Conservation (phyloP, 2,329 filamentous ascomycete species). For the Colletotrichum sp. region DNA sequence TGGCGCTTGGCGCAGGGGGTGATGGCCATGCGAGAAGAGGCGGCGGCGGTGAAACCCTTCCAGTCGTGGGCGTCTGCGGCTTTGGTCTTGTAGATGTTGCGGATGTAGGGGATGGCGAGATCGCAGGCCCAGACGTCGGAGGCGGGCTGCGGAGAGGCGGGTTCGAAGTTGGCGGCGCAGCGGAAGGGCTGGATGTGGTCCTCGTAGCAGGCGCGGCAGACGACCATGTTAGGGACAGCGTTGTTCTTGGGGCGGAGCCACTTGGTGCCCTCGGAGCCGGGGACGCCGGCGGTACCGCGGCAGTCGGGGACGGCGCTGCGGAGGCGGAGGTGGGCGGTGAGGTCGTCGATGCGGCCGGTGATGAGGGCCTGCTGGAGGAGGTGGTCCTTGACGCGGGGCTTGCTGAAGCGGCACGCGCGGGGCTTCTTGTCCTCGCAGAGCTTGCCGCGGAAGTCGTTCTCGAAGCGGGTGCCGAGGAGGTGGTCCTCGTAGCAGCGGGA, state of each 20-base stretch:
- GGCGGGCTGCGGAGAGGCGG: conserved; percentile 24
- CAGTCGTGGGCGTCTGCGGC: conserved; percentile 29
- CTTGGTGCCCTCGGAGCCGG: conserved; percentile 28
- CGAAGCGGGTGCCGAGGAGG: conserved; percentile 34
- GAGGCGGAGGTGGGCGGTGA: conserved; percentile 33
- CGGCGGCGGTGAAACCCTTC: conserved; percentile 35
- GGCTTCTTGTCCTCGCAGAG: conserved; percentile 27
- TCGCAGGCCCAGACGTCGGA: conserved; percentile 40
- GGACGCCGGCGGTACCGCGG: conserved; percentile 26
- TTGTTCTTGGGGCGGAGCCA: conserved; percentile 35
- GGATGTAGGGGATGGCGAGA: conserved; percentile 32
- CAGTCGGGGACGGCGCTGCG: conserved; percentile 31
- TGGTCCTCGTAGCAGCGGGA: conserved; percentile 42
- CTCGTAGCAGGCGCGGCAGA: conserved; percentile 44
- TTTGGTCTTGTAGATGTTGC: conserved; percentile 30
- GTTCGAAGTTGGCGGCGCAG: conserved; percentile 35
- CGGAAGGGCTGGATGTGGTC: conserved; percentile 31
- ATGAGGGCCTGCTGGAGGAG: conserved; percentile 33
- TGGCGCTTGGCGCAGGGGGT: conserved; percentile 30
- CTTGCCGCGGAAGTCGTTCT: conserved; percentile 28
- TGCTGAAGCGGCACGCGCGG: conserved; percentile 39
- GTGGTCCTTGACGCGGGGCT: conserved; percentile 32
- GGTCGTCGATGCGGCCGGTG: conserved; percentile 29
- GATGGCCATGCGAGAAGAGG: conserved; percentile 29
- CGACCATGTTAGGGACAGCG: conserved; percentile 35